Percentiles rank a stretch among this genome's conserved stretches.
Evolutionary conservation across 257 asterid species (phyloP).

Genomic region (Misopates orontium): DNA sequence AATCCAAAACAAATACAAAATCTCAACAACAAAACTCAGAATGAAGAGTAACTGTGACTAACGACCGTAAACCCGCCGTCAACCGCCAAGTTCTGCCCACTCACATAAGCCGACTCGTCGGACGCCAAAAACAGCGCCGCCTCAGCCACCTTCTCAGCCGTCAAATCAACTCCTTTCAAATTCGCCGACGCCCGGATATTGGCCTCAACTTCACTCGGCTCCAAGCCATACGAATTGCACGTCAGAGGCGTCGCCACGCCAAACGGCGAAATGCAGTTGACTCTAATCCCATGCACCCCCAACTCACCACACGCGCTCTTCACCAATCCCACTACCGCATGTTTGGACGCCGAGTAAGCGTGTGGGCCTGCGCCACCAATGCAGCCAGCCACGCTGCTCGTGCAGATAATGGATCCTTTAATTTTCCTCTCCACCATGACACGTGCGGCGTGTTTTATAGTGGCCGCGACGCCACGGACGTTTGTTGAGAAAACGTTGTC

Average conservation of each 20-base stretch:
- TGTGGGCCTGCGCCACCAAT: constrained; percentile 60
- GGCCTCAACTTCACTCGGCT: constrained; percentile 37
- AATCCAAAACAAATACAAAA: background rate
- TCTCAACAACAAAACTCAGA: background rate
- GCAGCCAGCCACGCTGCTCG: constrained; percentile 55
- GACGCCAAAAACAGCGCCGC: constrained; percentile 64
- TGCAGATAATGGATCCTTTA: constrained; percentile 62
- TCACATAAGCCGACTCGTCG: constrained; percentile 63
- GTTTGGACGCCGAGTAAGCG: constrained; percentile 55
- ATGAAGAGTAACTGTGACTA: constrained; percentile 34
- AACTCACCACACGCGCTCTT: constrained; percentile 52
- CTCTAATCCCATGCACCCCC: constrained; percentile 60
- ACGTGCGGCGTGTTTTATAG: constrained; percentile 58
- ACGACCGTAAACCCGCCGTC: constrained; percentile 69
- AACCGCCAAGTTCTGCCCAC: constrained; percentile 63
- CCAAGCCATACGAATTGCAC: constrained; percentile 34
- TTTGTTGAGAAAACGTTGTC: constrained; percentile 47
- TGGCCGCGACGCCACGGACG: constrained; percentile 62
- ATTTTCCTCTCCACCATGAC: constrained; percentile 53
- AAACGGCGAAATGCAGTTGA: constrained; percentile 56
- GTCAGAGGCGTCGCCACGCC: constrained; percentile 64
- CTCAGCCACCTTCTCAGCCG: constrained; percentile 49
- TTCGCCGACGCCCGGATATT: constrained; percentile 28
- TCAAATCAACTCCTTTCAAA: constrained; percentile 51
- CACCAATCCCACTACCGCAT: constrained; percentile 63